phyloP scores from a whole-genome alignment of 164 flowering plant genomes.

The Tetrastigma voinierianum region DNA sequence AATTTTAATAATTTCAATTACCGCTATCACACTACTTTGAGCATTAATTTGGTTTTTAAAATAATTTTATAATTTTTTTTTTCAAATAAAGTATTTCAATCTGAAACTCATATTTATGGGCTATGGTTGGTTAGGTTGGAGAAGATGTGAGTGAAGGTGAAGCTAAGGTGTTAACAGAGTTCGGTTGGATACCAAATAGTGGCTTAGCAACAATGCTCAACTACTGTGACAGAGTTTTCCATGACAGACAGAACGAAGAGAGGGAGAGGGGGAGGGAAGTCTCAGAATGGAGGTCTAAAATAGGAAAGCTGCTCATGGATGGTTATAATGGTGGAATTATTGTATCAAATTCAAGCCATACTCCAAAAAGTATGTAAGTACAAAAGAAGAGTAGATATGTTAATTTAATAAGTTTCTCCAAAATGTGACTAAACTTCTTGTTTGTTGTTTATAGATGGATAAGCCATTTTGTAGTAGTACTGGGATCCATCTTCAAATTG shows the following conservation, averaged over 20 bases:
- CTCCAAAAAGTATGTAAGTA: constrained; percentile 35
- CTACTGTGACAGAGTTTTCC: constrained; percentile 79
- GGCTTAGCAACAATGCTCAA: constrained; percentile 92
- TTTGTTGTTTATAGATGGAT: too few relatives aligned
- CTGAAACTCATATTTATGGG: too few relatives aligned
- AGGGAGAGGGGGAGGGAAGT: too few relatives aligned
- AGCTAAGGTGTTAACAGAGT: constrained; percentile 70
- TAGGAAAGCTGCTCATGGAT: constrained; percentile 64
- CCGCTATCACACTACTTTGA: too few relatives aligned
- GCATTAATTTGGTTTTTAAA: too few relatives aligned
- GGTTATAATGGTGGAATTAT: constrained; percentile 72
- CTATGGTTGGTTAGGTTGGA: constrained; percentile 81
- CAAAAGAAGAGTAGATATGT: constrained; percentile 16
- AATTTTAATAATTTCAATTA: too few relatives aligned
- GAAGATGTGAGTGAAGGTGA: constrained; percentile 81
- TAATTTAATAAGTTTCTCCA: too few relatives aligned
- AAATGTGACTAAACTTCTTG: too few relatives aligned
- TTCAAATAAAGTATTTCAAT: too few relatives aligned
- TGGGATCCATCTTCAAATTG: too few relatives aligned
- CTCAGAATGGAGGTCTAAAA: constrained; percentile 83
- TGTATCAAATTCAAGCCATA: constrained; percentile 28
- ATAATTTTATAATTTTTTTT: too few relatives aligned
- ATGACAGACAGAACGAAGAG: constrained; percentile 71
- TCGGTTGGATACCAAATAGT: constrained; percentile 79
- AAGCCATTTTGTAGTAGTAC: too few relatives aligned